phyloP scores from a whole-genome alignment of 2,329 filamentous ascomycete genomes.

The Nemania serpens region DNA sequence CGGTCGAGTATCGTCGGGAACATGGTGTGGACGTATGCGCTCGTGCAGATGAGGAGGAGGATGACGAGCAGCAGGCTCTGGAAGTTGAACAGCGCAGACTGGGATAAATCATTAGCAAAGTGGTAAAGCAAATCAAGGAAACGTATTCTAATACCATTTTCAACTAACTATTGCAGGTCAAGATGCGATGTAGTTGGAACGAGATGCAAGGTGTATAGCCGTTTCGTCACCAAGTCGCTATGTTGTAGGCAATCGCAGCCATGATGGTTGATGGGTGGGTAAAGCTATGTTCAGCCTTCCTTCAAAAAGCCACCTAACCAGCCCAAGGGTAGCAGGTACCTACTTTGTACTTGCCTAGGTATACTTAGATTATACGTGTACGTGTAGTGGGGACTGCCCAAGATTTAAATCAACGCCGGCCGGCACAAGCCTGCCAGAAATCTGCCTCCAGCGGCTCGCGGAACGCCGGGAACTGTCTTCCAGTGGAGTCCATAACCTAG shows the following conservation, averaged over 20 bases:
- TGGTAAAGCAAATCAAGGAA: not conserved
- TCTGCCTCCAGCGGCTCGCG: too few species aligned
- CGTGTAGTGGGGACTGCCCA: too few species aligned
- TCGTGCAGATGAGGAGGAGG: constrained; percentile 93
- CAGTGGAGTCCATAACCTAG: too few species aligned
- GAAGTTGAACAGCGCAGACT: constrained; percentile 99
- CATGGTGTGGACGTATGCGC: constrained; percentile 88
- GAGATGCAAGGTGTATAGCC: not conserved
- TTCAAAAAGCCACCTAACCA: constrained; percentile 11
- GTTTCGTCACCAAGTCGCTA: not conserved
- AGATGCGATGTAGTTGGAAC: not conserved
- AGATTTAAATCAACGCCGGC: too few species aligned
- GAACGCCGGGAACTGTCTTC: too few species aligned
- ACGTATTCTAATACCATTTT: constrained; percentile 17
- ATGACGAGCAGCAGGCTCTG: constrained; percentile 94
- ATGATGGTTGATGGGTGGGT: not conserved
- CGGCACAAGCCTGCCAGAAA: too few species aligned
- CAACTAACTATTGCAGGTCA: not conserved
- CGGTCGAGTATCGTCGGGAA: constrained; percentile 89
- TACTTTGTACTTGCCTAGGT: too few species aligned
- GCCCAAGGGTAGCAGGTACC: too few species aligned
- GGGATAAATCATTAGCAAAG: constrained; percentile 11
- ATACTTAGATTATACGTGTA: too few species aligned
- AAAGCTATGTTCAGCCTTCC: too few species aligned
- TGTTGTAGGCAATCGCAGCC: constrained; percentile 9